Evolutionary conservation across 495 filamentous ascomycete genomes (phyloP), one percentile per base, ranked within the genome.

Genomic region (Aspergillus incahuasiensis): DNA sequence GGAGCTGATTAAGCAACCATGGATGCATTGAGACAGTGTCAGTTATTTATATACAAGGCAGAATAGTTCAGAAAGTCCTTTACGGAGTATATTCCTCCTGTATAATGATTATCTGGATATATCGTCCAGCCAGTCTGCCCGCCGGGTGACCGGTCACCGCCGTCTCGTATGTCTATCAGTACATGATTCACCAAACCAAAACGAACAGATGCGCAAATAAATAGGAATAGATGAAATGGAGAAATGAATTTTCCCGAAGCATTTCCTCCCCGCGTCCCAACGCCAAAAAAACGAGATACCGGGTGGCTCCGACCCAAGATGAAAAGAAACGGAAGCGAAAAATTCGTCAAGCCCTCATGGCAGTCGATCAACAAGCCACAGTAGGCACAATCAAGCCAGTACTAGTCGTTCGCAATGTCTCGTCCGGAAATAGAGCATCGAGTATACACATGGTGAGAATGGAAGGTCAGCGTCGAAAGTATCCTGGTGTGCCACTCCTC

Each of bases 171-270:
- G 46, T 56, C 51, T 55, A 55, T 55, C 51, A 32, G 46, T 55
- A 52, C 55, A 64, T 64, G 63, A 16, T 64, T 59, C 62, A 65
- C n/a, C 63, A 48, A 52, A 43, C 58, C 46, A 52, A 52, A 57
- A 25, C 67, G 70, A 66, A 44, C 58, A 62, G 66, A 69, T 68
- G 69, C 68, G 61, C 64, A 59, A 51, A 56, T 57, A 60, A 60
- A 57, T 48, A 65, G 57, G 60, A 62, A 56, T 19, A 52, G 35
- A 57, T 51, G 30, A 56, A 59, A 55, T 46, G 55, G 38, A 42
- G 25, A 55, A 48, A 49, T 11, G 34, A 55, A 42, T 40, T 48
- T 25, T 55, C 58, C 58, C 66, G 52, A 53, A 58, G 45, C 57
- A 52, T 51, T 60, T 47, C 54, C 48, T 50, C 62, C 57, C 56